These are phyloP conservation scores for Moniliella sp. DNA, from an alignment of 1,284 basidiomycete genomes.

Conservation along the genomic window DNA sequence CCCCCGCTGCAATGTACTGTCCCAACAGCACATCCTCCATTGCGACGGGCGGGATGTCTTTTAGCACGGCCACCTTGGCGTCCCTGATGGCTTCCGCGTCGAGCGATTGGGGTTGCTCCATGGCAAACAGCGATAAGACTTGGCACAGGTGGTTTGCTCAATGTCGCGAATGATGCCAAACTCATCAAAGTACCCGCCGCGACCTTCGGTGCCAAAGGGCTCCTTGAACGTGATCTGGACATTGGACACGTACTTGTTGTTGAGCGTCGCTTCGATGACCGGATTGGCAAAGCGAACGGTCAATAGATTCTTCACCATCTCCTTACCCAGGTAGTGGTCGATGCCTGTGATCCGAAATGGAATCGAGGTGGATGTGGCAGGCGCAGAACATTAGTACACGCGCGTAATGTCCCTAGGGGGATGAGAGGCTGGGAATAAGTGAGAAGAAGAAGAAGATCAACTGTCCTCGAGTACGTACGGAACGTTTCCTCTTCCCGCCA, in stretches of 20 bases:
- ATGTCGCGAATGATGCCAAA: conserved; percentile 36
- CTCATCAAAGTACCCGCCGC: conserved; percentile 36
- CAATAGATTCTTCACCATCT: conserved; percentile 33
- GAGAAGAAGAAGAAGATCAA: too few species aligned
- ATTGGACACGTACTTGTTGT: conserved; percentile 32
- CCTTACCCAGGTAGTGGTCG: conserved; percentile 33
- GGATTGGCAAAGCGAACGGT: conserved; percentile 29
- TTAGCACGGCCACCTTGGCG: conserved; percentile 33
- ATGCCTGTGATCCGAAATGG: too few species aligned
- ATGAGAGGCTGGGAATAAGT: too few species aligned
- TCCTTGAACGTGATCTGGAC: conserved; percentile 36
- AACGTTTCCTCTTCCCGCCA: conserved; percentile 33
- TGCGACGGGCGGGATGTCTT: conserved; percentile 24
- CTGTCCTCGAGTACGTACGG: too few species aligned
- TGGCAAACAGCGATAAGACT: conserved; percentile 32
- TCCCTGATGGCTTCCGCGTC: conserved; percentile 34
- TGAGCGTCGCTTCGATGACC: conserved; percentile 27
- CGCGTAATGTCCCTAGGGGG: too few species aligned
- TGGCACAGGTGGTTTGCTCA: conserved; percentile 34
- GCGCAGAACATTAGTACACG: too few species aligned
- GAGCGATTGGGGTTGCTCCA: conserved; percentile 32
- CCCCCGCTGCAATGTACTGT: conserved; percentile 29
- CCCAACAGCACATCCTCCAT: conserved; percentile 31
- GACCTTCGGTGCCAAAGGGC: conserved; percentile 35
- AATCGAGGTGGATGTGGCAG: too few species aligned